phyloP scores from a whole-genome alignment of 2,329 filamentous ascomycete species.

The Aspergillus fischeri region DNA sequence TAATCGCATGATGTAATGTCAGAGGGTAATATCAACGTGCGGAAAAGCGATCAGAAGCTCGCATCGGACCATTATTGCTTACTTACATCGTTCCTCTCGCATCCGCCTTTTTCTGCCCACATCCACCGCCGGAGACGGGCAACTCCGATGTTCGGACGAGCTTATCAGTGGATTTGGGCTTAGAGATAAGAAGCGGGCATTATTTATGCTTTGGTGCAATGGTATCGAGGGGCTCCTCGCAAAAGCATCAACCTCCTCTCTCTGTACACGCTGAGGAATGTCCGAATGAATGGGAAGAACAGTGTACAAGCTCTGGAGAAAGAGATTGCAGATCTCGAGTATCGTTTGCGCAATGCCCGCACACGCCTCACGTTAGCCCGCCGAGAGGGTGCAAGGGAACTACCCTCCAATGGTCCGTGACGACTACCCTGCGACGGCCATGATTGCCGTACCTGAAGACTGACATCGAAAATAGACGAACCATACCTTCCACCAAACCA shows the following conservation, averaged over 20 bases:
- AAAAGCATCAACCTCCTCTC: slow-evolving; percentile 1
- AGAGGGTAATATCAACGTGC: background rate
- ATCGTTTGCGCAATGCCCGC: slow-evolving; percentile 45
- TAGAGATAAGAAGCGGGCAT: slow-evolving; percentile 9
- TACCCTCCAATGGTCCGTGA: slow-evolving; percentile 4
- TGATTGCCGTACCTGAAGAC: background rate
- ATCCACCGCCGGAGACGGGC: slow-evolving; percentile 9
- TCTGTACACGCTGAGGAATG: slow-evolving; percentile 1
- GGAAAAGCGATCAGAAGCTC: slow-evolving; percentile 1
- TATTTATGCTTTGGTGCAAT: background rate
- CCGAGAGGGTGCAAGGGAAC: slow-evolving; percentile 1
- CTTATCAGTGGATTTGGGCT: slow-evolving; percentile 2
- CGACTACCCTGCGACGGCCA: background rate
- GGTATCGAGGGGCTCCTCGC: background rate
- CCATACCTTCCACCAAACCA: slow-evolving; percentile 37
- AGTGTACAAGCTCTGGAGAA: slow-evolving; percentile 24
- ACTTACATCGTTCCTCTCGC: background rate
- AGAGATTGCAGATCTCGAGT: slow-evolving; percentile 46
- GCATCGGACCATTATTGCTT: background rate
- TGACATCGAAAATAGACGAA: background rate
- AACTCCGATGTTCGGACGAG: background rate
- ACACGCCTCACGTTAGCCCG: slow-evolving; percentile 31
- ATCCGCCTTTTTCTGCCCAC: slow-evolving; percentile 12
- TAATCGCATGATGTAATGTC: slow-evolving; percentile 18
- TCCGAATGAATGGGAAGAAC: slow-evolving; percentile 20